Percentiles rank a stretch among this genome's conserved stretches.
phyloP scores from a whole-genome alignment of 2,329 filamentous ascomycete species.

The Pezizomycotina sp. region DNA sequence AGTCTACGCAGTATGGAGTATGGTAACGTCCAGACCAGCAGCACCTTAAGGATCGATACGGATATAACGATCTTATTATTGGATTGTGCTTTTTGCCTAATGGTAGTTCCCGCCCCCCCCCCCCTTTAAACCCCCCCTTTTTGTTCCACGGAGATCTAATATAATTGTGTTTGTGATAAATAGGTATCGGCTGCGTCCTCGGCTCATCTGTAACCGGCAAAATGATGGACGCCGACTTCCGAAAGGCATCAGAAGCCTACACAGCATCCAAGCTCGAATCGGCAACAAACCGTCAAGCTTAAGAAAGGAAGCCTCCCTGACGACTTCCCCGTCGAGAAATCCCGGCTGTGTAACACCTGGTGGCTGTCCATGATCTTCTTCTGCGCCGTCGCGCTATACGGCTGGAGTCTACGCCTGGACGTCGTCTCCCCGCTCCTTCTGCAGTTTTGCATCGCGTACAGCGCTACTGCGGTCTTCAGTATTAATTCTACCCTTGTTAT shows the following conservation, averaged over 20 bases:
- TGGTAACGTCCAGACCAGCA: slow-evolving; percentile 36
- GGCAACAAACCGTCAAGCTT: slow-evolving; percentile 21
- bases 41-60: no score
- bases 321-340: slow-evolving; percentile 32
- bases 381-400: slow-evolving; percentile 28
- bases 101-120: no score
- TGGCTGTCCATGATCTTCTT: slow-evolving; percentile 31
- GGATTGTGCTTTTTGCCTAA: no score
- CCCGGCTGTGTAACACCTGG: slow-evolving; percentile 30
- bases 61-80: no score
- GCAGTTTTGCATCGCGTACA: slow-evolving; percentile 28
- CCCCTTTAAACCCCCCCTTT: slow-evolving; percentile 31
- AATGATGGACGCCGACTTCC: slow-evolving; percentile 32
- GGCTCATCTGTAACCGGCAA: slow-evolving; percentile 32
- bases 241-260: slow-evolving; percentile 28
- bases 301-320: slow-evolving; percentile 25
- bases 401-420: slow-evolving; percentile 27
- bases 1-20: slow-evolving; percentile 35
- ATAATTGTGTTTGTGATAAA: neutral
- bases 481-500: slow-evolving; percentile 27
- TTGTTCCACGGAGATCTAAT: slow-evolving; percentile 28
- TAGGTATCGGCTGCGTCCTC: slow-evolving; percentile 29
- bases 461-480: slow-evolving; percentile 28
- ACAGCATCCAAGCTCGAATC: slow-evolving; percentile 26
- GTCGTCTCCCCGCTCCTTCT: slow-evolving; percentile 27